Conservation (phyloP, 2,329 filamentous ascomycete species). For the Dactylellina cionopaga region DNA sequence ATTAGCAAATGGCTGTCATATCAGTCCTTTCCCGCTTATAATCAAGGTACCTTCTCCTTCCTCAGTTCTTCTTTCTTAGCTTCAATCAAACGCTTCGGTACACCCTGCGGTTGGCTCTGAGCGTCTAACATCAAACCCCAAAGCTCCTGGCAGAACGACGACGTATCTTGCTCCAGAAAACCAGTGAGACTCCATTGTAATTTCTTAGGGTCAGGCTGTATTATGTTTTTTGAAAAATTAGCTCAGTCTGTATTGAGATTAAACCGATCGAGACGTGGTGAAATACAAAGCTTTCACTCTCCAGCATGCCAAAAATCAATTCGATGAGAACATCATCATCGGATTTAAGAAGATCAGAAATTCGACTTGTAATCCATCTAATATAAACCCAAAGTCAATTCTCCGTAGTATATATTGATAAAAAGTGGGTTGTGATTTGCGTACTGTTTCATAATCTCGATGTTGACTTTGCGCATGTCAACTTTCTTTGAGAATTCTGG, state of each 20-base stretch:
- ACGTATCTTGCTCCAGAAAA: constrained; percentile 91
- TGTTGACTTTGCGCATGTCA: constrained; percentile 95
- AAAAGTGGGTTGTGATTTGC: constrained; percentile 58
- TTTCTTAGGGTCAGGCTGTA: constrained; percentile 93
- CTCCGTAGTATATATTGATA: neutral
- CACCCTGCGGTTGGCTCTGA: constrained; percentile 85
- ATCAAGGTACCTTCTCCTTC: constrained; percentile 83
- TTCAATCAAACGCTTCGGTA: constrained; percentile 92
- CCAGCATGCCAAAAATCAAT: constrained; percentile 75
- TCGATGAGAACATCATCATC: constrained; percentile 98
- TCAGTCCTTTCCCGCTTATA: neutral
- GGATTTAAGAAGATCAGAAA: constrained; percentile 85
- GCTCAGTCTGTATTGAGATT: neutral
- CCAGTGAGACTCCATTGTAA: constrained; percentile 94
- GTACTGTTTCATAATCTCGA: constrained; percentile 97
- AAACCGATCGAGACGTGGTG: neutral
- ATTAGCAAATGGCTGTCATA: neutral
- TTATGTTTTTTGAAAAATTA: neutral
- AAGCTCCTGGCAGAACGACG: constrained; percentile 88
- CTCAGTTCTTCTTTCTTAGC: constrained; percentile 95
- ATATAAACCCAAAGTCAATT: neutral
- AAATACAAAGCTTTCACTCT: constrained; percentile 79
- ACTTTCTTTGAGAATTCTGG: constrained; percentile 94
- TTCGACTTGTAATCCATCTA: constrained; percentile 92
- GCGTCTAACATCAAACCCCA: constrained; percentile 93